A percentile compares a stretch with the other conserved stretches of the same genome.
Evolutionary conservation across 2,329 filamentous ascomycete species (phyloP).

Genomic region (Talaromyces atroroseus): DNA sequence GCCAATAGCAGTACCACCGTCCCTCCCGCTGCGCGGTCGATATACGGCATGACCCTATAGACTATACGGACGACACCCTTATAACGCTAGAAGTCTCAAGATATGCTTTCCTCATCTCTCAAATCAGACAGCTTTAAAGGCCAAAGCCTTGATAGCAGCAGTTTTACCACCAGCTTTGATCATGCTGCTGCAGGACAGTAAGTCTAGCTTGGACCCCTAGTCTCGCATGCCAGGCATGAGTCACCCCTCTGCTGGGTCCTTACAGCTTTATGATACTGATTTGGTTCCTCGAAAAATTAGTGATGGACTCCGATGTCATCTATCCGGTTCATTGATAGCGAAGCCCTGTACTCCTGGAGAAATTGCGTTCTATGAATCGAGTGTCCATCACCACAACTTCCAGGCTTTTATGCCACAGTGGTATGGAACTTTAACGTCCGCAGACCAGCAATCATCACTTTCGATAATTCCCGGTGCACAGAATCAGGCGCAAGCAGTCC

Average conservation of each 20-base stretch:
- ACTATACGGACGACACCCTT: neutral
- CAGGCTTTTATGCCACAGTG: slow-evolving; percentile 76
- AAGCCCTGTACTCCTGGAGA: slow-evolving; percentile 88
- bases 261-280: neutral
- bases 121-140: slow-evolving; percentile 29
- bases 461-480: slow-evolving; percentile 45
- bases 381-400: slow-evolving; percentile 63
- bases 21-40: slow-evolving; percentile 3
- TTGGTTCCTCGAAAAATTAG: slow-evolving; percentile 41
- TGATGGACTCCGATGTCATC: slow-evolving; percentile 83
- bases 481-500: slow-evolving; percentile 35
- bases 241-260: neutral
- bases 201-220: slow-evolving; percentile 21
- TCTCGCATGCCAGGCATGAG: neutral
- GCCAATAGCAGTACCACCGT: neutral
- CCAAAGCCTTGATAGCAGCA: slow-evolving; percentile 32
- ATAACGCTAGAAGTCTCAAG: neutral
- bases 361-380: slow-evolving; percentile 82
- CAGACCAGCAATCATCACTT: slow-evolving; percentile 41
- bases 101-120: slow-evolving; percentile 24
- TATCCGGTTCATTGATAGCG: slow-evolving; percentile 78
- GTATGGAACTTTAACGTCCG: slow-evolving; percentile 63
- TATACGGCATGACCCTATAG: slow-evolving; percentile 6
- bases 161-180: slow-evolving; percentile 38
- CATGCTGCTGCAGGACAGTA: slow-evolving; percentile 47